Conservation (phyloP, 2,329 filamentous ascomycete genomes). For the Sordariomycetes sp. region DNA sequence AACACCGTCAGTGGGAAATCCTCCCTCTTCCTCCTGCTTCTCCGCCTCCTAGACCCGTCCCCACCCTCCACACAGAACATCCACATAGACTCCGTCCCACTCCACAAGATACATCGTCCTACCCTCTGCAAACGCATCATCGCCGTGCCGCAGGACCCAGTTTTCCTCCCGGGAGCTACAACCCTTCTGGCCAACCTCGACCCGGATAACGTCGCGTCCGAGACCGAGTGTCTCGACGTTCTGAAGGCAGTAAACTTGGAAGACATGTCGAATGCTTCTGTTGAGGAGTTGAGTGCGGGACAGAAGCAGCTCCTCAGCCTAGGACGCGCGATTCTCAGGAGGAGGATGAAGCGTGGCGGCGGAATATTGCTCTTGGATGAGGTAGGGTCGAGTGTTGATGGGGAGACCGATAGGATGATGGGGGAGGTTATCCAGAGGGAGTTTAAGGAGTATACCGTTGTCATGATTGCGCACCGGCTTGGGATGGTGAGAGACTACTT, state of each 20-base stretch:
- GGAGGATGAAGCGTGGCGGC: constrained; percentile 16
- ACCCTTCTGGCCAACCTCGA: constrained; percentile 32
- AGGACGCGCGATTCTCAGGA: constrained; percentile 43
- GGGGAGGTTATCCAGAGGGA: constrained; percentile 26
- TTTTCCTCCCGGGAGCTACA: constrained; percentile 35
- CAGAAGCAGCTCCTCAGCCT: constrained; percentile 56
- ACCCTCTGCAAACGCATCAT: constrained; percentile 35
- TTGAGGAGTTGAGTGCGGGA: constrained; percentile 41
- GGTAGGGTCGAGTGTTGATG: constrained; percentile 29
- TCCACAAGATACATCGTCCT: constrained; percentile 25
- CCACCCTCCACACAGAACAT: constrained; percentile 16
- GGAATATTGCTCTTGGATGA: constrained; percentile 29
- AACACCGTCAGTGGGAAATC: constrained; percentile 27
- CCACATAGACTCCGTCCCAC: constrained; percentile 28
- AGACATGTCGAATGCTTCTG: constrained; percentile 24
- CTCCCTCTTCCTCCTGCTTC: constrained; percentile 25
- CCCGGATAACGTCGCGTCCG: constrained; percentile 19
- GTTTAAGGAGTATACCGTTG: constrained; percentile 38
- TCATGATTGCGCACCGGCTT: constrained; percentile 35
- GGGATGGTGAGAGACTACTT: background rate
- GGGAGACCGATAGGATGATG: constrained; percentile 28
- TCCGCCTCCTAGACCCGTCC: constrained; percentile 29
- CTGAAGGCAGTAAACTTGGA: constrained; percentile 24
- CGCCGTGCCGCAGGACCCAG: constrained; percentile 41
- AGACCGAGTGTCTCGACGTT: constrained; percentile 20